A percentile compares a stretch with the other conserved stretches of the same genome.
These are phyloP conservation scores for Astrothelium macrocarpum DNA, from an alignment of 495 filamentous ascomycete species.

Conservation along the genomic window DNA sequence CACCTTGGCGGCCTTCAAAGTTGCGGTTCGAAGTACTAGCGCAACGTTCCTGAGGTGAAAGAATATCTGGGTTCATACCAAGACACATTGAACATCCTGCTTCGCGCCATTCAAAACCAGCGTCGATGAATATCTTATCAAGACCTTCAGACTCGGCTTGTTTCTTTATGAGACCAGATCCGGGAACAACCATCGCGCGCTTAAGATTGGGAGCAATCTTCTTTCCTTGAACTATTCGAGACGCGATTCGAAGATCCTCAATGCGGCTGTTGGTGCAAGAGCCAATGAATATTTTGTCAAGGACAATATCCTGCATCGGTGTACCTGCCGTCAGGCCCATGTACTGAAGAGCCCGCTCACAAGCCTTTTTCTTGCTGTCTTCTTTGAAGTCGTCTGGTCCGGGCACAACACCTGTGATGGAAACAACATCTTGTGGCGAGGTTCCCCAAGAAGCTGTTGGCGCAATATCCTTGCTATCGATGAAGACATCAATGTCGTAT, in stretches of 20 bases:
- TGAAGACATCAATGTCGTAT: slow-evolving; percentile 77
- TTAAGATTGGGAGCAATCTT: slow-evolving; percentile 81
- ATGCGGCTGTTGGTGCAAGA: slow-evolving; percentile 97
- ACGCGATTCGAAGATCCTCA: slow-evolving; percentile 86
- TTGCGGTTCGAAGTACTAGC: slow-evolving; percentile 95
- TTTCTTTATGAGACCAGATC: slow-evolving; percentile 87
- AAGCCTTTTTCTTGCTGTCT: slow-evolving; percentile 65
- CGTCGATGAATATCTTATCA: slow-evolving; percentile 81
- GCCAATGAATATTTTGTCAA: slow-evolving; percentile 97
- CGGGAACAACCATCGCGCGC: slow-evolving; percentile 91
- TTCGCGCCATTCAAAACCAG: slow-evolving; percentile 96
- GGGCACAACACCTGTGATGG: slow-evolving; percentile 84
- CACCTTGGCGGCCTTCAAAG: slow-evolving; percentile 94
- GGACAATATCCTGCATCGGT: slow-evolving; percentile 74
- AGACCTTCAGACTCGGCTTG: slow-evolving; percentile 88
- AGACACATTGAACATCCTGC: slow-evolving; percentile 98
- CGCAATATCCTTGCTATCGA: slow-evolving; percentile 83
- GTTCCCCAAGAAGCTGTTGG: slow-evolving; percentile 97
- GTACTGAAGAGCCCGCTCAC: slow-evolving; percentile 78
- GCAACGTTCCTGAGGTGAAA: slow-evolving; percentile 87
- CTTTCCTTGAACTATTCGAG: slow-evolving; percentile 72
- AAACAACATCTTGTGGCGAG: slow-evolving; percentile 87
- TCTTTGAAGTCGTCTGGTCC: slow-evolving; percentile 77
- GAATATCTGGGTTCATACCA: slow-evolving; percentile 98
- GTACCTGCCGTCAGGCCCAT: slow-evolving; percentile 86